These are phyloP conservation scores for Rhynchosporium secalis DNA, from an alignment of 2,329 filamentous ascomycete species.

Conservation along the genomic window DNA sequence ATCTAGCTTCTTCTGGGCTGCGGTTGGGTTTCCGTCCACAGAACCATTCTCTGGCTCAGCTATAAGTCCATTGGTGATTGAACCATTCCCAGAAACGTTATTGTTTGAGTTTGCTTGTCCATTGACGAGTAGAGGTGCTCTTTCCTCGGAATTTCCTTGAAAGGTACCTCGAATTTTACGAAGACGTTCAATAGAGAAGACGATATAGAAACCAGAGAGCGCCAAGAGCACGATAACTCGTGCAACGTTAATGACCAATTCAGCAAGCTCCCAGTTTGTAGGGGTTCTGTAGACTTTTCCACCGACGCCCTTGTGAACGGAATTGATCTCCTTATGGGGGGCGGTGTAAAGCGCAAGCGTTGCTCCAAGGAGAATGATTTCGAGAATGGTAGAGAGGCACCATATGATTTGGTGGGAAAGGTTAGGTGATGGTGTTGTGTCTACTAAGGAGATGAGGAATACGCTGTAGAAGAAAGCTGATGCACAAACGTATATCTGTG, in stretches of 20 bases:
- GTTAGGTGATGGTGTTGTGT: slow-evolving; percentile 79
- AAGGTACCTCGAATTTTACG: slow-evolving; percentile 25
- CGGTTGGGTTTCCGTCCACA: slow-evolving; percentile 38
- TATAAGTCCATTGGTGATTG: slow-evolving; percentile 37
- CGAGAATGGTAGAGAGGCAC: slow-evolving; percentile 70
- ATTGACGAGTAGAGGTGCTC: slow-evolving; percentile 60
- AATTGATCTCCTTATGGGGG: slow-evolving; percentile 59
- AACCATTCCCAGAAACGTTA: slow-evolving; percentile 42
- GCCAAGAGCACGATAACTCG: slow-evolving; percentile 65
- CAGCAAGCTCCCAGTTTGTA: slow-evolving; percentile 59
- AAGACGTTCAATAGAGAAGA: slow-evolving; percentile 47
- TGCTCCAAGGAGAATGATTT: slow-evolving; percentile 68
- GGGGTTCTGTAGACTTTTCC: slow-evolving; percentile 44
- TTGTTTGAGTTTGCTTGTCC: slow-evolving; percentile 39
- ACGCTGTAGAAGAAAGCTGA: slow-evolving; percentile 86
- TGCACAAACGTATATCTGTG: slow-evolving; percentile 79
- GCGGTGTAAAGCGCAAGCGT: slow-evolving; percentile 69
- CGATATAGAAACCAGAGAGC: slow-evolving; percentile 56
- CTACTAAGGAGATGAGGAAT: slow-evolving; percentile 81
- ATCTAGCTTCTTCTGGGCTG: slow-evolving; percentile 45
- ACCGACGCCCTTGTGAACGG: slow-evolving; percentile 41
- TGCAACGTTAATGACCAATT: slow-evolving; percentile 65
- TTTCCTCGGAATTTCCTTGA: slow-evolving; percentile 48
- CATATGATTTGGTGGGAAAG: slow-evolving; percentile 79
- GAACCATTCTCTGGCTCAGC: slow-evolving; percentile 35